Evolutionary conservation across 1,139 yeast species (phyloP), one percentile per base, ranked within the genome.

Genomic region (Geotrichum cucujoidarum): DNA sequence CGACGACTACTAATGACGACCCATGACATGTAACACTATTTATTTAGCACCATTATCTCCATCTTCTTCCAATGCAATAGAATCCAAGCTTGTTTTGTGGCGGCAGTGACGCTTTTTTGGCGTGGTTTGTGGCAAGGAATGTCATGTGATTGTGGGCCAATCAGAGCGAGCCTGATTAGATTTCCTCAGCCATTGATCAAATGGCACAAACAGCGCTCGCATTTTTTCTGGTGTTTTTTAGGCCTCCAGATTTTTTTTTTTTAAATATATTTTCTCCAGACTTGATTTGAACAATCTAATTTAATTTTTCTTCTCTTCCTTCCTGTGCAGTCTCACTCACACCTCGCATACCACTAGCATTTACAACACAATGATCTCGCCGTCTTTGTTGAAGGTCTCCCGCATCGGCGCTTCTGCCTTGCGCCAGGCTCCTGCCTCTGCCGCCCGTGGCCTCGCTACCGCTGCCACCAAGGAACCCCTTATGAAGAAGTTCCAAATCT

Each of bases 401-500:
- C 38, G 47, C 33, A 18, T 42, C n/a, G 30, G 29, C 22, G 3
- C 21, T 29, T 6, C 20, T 35, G 2, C n/a, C 41, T 13, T 18
- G 31, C 29, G 35, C 4, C 17, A 14, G 18, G 20, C 45, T 29
- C 30, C 42, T 21, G 21, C 21, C 10, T 16, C 44, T 22, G 43
- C 49, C 34, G 40, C 43, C 24, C 54, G 59, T 32, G 49, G 53
- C 20, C 37, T 55, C 41, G 57, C 59, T 20, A 52, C 59, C 29
- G 54, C 57, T 17, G 54, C 60, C 20, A 45, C 58, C 51, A 53
- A 60, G 41, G 58, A 58, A 32, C 81, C 83, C 50, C 76, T 83
- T 57, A 57, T 83, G 60, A 92, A 92, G 75, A 80, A 83, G 46
- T 89, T 92, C 71, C 88, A 90, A 67, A 82, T 92, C 61, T 92